These are phyloP conservation scores for Aspergillus sp. DNA, from an alignment of 2,329 filamentous ascomycete genomes.

Conservation along the genomic window DNA sequence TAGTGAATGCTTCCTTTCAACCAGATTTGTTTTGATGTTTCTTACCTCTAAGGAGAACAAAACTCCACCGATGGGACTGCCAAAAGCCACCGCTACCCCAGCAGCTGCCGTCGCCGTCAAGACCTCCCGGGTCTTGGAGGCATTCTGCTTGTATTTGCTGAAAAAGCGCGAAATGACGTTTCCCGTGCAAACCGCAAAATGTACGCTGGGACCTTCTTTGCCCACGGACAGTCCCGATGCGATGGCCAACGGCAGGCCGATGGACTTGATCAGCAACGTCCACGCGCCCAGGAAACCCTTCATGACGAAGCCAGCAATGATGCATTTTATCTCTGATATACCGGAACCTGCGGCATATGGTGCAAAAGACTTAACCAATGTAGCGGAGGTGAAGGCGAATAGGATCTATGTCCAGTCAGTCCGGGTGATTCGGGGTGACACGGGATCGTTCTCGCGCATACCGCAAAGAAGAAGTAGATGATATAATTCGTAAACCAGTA, in stretches of 20 bases:
- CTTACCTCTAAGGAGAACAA: conserved; percentile 77
- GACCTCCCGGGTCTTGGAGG: conserved; percentile 90
- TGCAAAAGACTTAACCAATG: conserved; percentile 80
- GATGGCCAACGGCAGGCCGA: conserved; percentile 83
- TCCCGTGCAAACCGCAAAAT: conserved; percentile 94
- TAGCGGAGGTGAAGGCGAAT: conserved; percentile 75
- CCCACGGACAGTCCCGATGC: conserved; percentile 89
- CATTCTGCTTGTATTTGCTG: conserved; percentile 82
- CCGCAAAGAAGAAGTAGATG: conserved; percentile 78
- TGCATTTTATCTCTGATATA: conserved; percentile 98
- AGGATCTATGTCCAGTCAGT: conserved; percentile 44
- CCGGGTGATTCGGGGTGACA: neutral
- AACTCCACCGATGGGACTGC: conserved; percentile 92
- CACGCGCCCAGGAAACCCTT: conserved; percentile 90
- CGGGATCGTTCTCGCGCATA: conserved; percentile 31
- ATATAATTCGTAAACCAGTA: conserved; percentile 74
- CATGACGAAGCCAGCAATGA: conserved; percentile 98
- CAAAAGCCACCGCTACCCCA: conserved; percentile 92
- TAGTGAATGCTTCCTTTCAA: no score
- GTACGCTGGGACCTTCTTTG: conserved; percentile 97
- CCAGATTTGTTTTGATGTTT: no score
- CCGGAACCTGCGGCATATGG: conserved; percentile 94
- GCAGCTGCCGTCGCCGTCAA: conserved; percentile 89
- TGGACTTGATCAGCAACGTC: conserved; percentile 89
- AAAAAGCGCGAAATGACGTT: conserved; percentile 94